Evolutionary conservation across 192 early-diverging fungal genomes (phyloP), one percentile per base, ranked within the genome.

Genomic region (Paraglomus brasilianum): DNA sequence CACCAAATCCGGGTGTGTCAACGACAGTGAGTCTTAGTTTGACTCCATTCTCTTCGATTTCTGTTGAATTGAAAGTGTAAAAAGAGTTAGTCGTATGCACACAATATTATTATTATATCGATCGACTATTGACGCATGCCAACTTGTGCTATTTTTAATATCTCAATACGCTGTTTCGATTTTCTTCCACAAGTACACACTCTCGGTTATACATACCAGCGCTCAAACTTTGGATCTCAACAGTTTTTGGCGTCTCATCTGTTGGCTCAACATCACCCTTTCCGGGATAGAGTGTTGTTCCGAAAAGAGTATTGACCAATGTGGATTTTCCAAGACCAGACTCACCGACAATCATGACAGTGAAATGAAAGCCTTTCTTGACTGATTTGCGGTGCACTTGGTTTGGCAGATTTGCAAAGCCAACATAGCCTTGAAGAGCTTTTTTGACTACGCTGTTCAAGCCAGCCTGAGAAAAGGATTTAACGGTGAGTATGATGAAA

Each of bases 301-400:
- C 91, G 75, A 98, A 98, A 53, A 98, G 76, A 38, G 97, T 98
- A 86, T 99, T 99, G 80, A 98, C 91, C 24, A 99, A 81, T 14
- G 97, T 99, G 15, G 93, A 93, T 86, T 99, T 98, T 63, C 97
- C 97, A 24, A 98, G 83, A 36, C 97, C 97, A 46, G 95, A 91
- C 73, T 94, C 92, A 49, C 95, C 96, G 41, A 97, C 96, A 19
- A 96, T 91, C 95, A 98, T 97, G 79, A 93, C 68, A 60, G 93
- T 97, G 76, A 98, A 97, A 65, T 90, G 86, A 81, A 98, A 98
- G 8, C 94, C 94, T 51, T 90, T 88, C 82, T 98, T 96, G 36
- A 96, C 85, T 6, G 92, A 92, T 81, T 95, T 93, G 72, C 89
- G 84, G 74, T 97, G 92, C 60, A 96, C 92, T 79, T 98, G 96